Percentiles rank a stretch among this genome's conserved stretches.
These are phyloP conservation scores for Hypoxylon lienhwacheense DNA, from an alignment of 495 filamentous ascomycete genomes.

Conservation along the genomic window DNA sequence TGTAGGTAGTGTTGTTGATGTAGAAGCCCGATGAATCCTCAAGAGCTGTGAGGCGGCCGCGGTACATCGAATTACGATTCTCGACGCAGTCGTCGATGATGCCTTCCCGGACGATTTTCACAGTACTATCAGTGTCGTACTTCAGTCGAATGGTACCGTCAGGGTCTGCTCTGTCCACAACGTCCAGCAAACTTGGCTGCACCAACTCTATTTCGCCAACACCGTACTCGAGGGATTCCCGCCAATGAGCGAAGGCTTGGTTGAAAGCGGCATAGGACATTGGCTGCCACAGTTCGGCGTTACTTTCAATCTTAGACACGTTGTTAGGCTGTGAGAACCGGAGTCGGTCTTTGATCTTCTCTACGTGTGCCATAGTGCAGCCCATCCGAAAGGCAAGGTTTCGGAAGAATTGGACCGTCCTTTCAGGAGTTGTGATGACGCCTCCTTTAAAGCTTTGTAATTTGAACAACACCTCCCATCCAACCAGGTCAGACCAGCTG, in stretches of 20 bases:
- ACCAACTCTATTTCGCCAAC: slow-evolving; percentile 25
- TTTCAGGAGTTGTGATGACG: slow-evolving; percentile 21
- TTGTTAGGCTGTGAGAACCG: slow-evolving; percentile 7
- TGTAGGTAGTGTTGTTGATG: not conserved
- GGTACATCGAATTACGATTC: slow-evolving; percentile 37
- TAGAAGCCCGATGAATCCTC: slow-evolving; percentile 28
- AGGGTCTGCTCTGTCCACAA: slow-evolving; percentile 29
- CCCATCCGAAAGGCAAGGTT: slow-evolving; percentile 39
- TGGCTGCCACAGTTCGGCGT: slow-evolving; percentile 21
- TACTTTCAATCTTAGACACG: not conserved
- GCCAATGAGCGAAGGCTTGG: slow-evolving; percentile 22
- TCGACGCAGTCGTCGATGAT: slow-evolving; percentile 38
- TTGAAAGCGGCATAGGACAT: slow-evolving; percentile 15
- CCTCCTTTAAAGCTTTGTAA: not conserved
- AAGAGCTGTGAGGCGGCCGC: slow-evolving; percentile 16
- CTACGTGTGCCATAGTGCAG: slow-evolving; percentile 29
- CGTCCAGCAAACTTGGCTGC: slow-evolving; percentile 14
- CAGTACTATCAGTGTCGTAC: not conserved
- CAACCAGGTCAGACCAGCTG: slow-evolving; percentile 15
- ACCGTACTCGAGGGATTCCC: slow-evolving; percentile 17
- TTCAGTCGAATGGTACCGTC: not conserved
- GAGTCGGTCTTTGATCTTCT: slow-evolving; percentile 25
- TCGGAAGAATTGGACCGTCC: slow-evolving; percentile 36
- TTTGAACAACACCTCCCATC: not conserved
- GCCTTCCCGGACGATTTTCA: slow-evolving; percentile 29